Conservation (phyloP, 2,329 filamentous ascomycete species). For the Fusarium sambucinum region DNA sequence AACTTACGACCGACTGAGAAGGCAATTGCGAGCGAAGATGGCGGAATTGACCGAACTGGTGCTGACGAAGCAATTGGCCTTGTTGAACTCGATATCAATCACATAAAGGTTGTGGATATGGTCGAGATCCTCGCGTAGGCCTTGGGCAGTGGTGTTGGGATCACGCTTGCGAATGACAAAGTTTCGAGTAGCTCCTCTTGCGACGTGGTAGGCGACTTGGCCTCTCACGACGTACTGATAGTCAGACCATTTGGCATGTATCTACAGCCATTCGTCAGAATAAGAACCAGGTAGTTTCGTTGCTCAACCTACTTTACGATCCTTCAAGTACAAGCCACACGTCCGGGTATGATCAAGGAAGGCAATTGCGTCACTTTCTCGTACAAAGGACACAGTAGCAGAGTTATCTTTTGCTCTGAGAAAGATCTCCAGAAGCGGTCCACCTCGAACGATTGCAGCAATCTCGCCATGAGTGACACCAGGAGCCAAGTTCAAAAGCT, state of each 20-base stretch:
- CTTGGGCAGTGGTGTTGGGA: constrained; percentile 69
- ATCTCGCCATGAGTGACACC: constrained; percentile 75
- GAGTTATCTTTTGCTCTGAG: constrained; percentile 69
- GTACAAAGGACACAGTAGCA: constrained; percentile 77
- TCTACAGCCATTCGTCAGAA: constrained; percentile 57
- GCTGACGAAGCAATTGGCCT: constrained; percentile 73
- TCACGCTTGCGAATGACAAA: constrained; percentile 73
- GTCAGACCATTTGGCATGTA: constrained; percentile 77
- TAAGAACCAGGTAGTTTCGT: neutral
- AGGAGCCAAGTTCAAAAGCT: constrained; percentile 72
- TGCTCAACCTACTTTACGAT: constrained; percentile 68
- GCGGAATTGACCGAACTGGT: constrained; percentile 84
- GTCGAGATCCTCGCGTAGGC: constrained; percentile 78
- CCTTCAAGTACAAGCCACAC: constrained; percentile 75
- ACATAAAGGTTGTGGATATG: constrained; percentile 85
- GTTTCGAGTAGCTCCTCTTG: constrained; percentile 77
- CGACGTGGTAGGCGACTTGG: constrained; percentile 74
- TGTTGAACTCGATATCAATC: constrained; percentile 70
- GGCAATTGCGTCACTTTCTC: constrained; percentile 69
- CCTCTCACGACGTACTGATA: constrained; percentile 74
- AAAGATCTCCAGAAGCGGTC: constrained; percentile 76
- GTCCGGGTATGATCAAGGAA: constrained; percentile 75
- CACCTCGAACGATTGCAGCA: constrained; percentile 74
- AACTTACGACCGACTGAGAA: constrained; percentile 72
- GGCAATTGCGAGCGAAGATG: constrained; percentile 80